Evolutionary conservation across 768 basidiomycete species (phyloP).

Genomic region (Lactifluus pinguis): DNA sequence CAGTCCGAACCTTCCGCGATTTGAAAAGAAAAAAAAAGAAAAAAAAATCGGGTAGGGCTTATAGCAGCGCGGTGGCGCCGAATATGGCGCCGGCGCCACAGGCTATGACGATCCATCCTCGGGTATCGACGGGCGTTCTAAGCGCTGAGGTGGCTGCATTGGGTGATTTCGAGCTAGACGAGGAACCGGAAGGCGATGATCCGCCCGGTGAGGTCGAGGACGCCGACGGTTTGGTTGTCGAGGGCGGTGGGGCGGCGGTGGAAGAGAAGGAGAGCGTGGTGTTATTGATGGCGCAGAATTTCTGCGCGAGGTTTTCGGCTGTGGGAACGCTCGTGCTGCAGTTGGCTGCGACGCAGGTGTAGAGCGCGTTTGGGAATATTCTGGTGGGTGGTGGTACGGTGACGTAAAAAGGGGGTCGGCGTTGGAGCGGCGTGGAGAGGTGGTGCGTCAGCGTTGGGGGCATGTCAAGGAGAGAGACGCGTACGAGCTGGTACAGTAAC

Average conservation of each 20-base stretch:
- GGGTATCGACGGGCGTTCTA: background rate
- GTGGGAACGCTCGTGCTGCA: constrained; percentile 32
- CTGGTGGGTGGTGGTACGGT: constrained; percentile 14
- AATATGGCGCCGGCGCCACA: constrained; percentile 6
- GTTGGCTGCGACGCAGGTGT: constrained; percentile 29
- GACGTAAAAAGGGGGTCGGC: background rate
- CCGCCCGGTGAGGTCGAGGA: background rate
- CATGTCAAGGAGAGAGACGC: background rate
- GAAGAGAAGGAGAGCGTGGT: constrained; percentile 31
- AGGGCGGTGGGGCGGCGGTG: constrained; percentile 22
- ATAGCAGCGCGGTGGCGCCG: constrained; percentile 8
- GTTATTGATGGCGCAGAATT: constrained; percentile 38
- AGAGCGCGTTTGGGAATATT: constrained; percentile 30
- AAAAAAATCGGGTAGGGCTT: background rate
- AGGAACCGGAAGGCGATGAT: background rate
- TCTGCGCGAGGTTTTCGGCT: constrained; percentile 37
- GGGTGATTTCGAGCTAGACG: background rate
- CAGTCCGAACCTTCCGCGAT: background rate
- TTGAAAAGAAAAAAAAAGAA: background rate
- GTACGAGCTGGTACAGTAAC: constrained; percentile 37
- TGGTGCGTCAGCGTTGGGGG: background rate
- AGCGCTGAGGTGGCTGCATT: background rate
- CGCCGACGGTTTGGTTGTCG: background rate
- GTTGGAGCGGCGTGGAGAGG: background rate
- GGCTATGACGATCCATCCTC: background rate